phyloP scores from a whole-genome alignment of 768 basidiomycete species.

The Vararia minispora region DNA sequence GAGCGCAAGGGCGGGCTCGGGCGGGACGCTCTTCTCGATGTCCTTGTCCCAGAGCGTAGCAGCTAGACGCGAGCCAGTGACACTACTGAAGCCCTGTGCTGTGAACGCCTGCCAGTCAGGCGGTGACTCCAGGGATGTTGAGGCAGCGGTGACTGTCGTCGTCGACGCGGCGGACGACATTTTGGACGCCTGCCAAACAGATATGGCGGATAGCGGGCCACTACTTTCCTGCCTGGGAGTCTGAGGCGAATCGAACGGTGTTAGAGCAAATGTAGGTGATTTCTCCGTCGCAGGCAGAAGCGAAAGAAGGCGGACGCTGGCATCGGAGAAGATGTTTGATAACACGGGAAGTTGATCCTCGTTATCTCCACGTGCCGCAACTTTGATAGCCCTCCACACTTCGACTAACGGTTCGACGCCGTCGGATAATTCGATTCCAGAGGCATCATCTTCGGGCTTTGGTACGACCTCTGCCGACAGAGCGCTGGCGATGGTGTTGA shows the following conservation, averaged over 20 bases:
- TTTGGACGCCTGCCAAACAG: not conserved
- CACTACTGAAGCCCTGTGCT: constrained; percentile 42
- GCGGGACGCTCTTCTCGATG: constrained; percentile 41
- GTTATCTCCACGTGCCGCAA: constrained; percentile 16
- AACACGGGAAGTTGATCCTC: constrained; percentile 27
- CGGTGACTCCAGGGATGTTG: constrained; percentile 20
- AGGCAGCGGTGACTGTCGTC: constrained; percentile 21
- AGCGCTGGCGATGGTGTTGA: constrained; percentile 52
- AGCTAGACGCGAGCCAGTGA: constrained; percentile 33
- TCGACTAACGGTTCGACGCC: too few species aligned
- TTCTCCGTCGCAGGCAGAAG: constrained; percentile 33
- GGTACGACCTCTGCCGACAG: too few species aligned
- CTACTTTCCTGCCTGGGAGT: constrained; percentile 16
- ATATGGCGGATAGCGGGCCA: constrained; percentile 5
- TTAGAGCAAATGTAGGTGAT: constrained; percentile 16
- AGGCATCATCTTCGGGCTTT: constrained; percentile 23
- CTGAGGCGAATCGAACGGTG: constrained; percentile 21
- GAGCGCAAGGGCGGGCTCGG: constrained; percentile 7
- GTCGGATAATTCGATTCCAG: constrained; percentile 25
- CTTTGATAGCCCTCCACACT: constrained; percentile 48
- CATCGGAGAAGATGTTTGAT: constrained; percentile 56
- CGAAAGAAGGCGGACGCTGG: constrained; percentile 43
- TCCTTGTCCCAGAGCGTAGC: constrained; percentile 49
- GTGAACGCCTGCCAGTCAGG: constrained; percentile 65
- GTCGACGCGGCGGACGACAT: constrained; percentile 11